phyloP scores from a whole-genome alignment of 2,329 filamentous ascomycete species.

The Huntiella decipiens region DNA sequence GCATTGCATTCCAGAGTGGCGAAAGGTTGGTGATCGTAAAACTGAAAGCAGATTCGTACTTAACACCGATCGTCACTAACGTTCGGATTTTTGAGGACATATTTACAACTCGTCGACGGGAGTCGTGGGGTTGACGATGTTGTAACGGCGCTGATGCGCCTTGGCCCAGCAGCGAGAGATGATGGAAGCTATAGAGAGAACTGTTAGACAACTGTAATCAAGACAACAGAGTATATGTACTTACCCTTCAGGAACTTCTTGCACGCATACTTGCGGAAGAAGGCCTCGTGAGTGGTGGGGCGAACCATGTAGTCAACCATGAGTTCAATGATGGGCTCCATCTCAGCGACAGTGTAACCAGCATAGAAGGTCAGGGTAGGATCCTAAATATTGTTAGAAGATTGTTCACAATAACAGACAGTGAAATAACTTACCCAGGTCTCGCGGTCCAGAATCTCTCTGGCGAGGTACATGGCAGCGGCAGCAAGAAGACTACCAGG shows the following conservation, averaged over 20 bases:
- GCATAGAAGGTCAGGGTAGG: slow-evolving; percentile 75
- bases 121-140: slow-evolving; percentile 30
- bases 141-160: slow-evolving; percentile 44
- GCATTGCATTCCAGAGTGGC: not conserved
- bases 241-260: slow-evolving; percentile 98
- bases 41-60: not conserved
- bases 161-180: slow-evolving; percentile 57
- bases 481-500: slow-evolving; percentile 81
- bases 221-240: slow-evolving; percentile 14
- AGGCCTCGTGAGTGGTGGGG: slow-evolving; percentile 83
- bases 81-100: not conserved
- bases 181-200: slow-evolving; percentile 6
- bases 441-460: slow-evolving; percentile 75
- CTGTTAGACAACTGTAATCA: not conserved
- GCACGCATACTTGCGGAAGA: slow-evolving; percentile 99
- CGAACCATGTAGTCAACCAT: slow-evolving; percentile 94
- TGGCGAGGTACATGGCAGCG: slow-evolving; percentile 84
- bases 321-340: slow-evolving; percentile 75
- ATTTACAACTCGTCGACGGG: slow-evolving; percentile 29
- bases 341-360: slow-evolving; percentile 82
- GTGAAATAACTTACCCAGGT: slow-evolving; percentile 50
- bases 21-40: slow-evolving; percentile 1
- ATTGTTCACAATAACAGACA: slow-evolving; percentile 12
- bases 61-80: not conserved
- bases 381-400: slow-evolving; percentile 36